Base-by-base conservation (phyloP, 2,329 filamentous ascomycete genomes). In the Clarireedia paspali region DNA sequence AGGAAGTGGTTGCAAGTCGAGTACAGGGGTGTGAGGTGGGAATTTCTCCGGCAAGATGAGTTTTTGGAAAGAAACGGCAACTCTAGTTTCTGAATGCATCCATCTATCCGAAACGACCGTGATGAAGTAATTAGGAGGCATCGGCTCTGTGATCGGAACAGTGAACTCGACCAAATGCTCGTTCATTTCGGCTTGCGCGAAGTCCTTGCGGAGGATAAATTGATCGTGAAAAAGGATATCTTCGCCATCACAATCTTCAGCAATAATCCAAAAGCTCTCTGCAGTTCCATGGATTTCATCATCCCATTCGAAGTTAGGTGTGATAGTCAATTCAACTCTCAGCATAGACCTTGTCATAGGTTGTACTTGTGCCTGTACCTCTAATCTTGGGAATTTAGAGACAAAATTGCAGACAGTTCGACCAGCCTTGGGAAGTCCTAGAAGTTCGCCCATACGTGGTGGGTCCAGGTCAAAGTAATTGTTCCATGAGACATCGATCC, bases 71-170 rank as follows among this genome's bases (percentile, higher is more conserved):
- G 91, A 92, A 2, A 99, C 87, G 0, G 92, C 87, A 53, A 99
- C 77, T 68, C 91, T 91, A 1, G 91, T 96, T 74, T 99, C 91
- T 0, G 92, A 90, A 69, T 96, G 90, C 90, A 99, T 96, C 94
- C 94, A 99, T 63, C 94, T 81, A 71, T 99, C 94, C 3, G 92
- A 97, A 20, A 96, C 75, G 40, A 99, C 82, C 0, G 91, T 94
- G 66, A 99, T 90, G 73, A 99, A 99, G 75, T 99, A 99, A 71
- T 99, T 95, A 0, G 95, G 94, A 14, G 94, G 94, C 88, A 97
- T 95, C 0, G 95, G 95, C 64, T 99, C 94, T 0, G 90, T 91
- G 63, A 99, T 95, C 0, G 94, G 89, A 3, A 97, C 92, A 0
- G 92, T 97, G 65, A 99, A 94, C 64, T 99, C 94, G 27, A 99